phyloP scores from a whole-genome alignment of 768 basidiomycete species.

The Termitomyces sp. region DNA sequence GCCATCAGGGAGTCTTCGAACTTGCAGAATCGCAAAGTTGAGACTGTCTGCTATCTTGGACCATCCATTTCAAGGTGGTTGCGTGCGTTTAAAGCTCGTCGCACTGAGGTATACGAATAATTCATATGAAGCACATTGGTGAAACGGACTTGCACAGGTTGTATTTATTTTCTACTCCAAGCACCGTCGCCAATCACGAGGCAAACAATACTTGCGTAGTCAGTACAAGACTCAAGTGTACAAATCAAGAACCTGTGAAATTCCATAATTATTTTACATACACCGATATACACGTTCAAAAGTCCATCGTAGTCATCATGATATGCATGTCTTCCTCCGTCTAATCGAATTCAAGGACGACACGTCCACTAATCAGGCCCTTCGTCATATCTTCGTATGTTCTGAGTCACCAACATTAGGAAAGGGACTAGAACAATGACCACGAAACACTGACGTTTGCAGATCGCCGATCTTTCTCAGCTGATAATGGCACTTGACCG shows the following conservation, averaged over 20 bases:
- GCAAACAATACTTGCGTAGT: too few species aligned
- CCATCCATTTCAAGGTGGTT: neutral
- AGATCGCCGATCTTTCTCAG: conserved; percentile 46
- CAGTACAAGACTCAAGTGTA: too few species aligned
- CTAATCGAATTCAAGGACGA: conserved; percentile 33
- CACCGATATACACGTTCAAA: neutral
- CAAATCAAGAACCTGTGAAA: neutral
- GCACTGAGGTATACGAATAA: neutral
- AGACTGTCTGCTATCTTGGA: neutral
- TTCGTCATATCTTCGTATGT: conserved; percentile 35
- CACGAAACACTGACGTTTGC: conserved; percentile 33
- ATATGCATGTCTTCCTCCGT: neutral
- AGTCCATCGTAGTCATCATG: neutral
- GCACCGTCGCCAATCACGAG: too few species aligned
- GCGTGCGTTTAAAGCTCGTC: neutral
- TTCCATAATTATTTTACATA: neutral
- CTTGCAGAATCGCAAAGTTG: neutral
- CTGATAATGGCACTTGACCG: conserved; percentile 56
- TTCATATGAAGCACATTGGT: too few species aligned
- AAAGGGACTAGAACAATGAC: neutral
- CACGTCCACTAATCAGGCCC: conserved; percentile 43
- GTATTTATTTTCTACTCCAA: too few species aligned
- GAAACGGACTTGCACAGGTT: too few species aligned
- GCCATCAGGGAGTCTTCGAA: neutral
- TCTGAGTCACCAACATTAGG: conserved; percentile 12